Conservation (phyloP, 2,329 filamentous ascomycete species). For the Mollisiaceae sp. region DNA sequence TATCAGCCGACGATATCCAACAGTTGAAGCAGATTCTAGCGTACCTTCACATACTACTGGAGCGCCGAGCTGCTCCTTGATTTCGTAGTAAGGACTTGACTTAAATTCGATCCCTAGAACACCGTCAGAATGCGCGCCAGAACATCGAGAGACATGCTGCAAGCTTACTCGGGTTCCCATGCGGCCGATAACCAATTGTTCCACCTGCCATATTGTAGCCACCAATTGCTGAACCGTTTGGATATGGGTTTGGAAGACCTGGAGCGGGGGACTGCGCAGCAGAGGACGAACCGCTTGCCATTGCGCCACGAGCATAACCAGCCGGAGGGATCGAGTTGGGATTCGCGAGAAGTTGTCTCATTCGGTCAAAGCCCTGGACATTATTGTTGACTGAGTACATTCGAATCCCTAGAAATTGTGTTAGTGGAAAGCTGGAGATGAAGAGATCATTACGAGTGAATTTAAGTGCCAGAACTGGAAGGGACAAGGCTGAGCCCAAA, state of each 20-base stretch:
- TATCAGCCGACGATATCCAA: neutral
- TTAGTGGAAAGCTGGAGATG: neutral
- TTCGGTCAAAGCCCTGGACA: constrained; percentile 33
- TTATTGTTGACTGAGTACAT: constrained; percentile 33
- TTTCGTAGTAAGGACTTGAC: constrained; percentile 82
- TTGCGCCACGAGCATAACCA: constrained; percentile 1
- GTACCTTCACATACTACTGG: constrained; percentile 75
- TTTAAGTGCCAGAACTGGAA: constrained; percentile 5
- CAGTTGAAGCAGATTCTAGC: constrained; percentile 33
- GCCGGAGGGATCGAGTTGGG: constrained; percentile 21
- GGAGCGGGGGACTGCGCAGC: constrained; percentile 24
- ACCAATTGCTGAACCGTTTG: constrained; percentile 11
- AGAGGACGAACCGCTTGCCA: constrained; percentile 30
- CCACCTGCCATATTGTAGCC: constrained; percentile 29
- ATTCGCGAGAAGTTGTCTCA: constrained; percentile 37
- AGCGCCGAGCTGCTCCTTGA: constrained; percentile 67
- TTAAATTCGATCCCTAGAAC: constrained; percentile 62
- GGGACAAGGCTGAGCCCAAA: constrained; percentile 36
- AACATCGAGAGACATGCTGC: neutral
- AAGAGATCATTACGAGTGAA: neutral
- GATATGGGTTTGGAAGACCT: constrained; percentile 14
- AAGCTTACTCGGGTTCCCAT: constrained; percentile 24
- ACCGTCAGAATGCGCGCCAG: constrained; percentile 21
- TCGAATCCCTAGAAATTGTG: constrained; percentile 31
- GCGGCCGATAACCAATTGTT: constrained; percentile 13